A percentile compares a stretch with the other conserved stretches of the same genome.
Evolutionary conservation across 805 yeast genomes (phyloP).

Genomic region (Candida montana): DNA sequence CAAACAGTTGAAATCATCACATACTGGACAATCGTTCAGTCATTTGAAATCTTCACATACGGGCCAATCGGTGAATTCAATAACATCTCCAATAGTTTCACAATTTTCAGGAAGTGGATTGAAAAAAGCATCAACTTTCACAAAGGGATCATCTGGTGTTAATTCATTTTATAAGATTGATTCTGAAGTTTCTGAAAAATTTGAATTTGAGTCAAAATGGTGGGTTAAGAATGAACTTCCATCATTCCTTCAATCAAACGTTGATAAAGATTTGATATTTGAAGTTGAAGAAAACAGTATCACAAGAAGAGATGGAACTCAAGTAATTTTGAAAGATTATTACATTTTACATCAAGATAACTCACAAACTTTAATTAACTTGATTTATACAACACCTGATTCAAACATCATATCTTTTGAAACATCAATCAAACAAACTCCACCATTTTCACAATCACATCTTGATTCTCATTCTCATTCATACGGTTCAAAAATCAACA

Average conservation of each 20-base stretch:
- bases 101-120: slow-evolving; percentile 5
- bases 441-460: slow-evolving; percentile 39
- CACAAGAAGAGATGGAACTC: slow-evolving; percentile 51
- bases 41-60: slow-evolving; percentile 6
- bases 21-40: slow-evolving; percentile 6
- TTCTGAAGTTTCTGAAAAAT: slow-evolving; percentile 4
- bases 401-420: slow-evolving; percentile 25
- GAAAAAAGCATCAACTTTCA: slow-evolving; percentile 18
- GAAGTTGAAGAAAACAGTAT: slow-evolving; percentile 61
- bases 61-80: slow-evolving; percentile 5
- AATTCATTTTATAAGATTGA: not conserved
- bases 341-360: slow-evolving; percentile 71
- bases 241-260: slow-evolving; percentile 35
- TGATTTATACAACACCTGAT: slow-evolving; percentile 36
- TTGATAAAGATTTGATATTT: slow-evolving; percentile 46
- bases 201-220: slow-evolving; percentile 47
- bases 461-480: slow-evolving; percentile 44
- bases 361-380: slow-evolving; percentile 56
- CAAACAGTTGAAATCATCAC: slow-evolving; percentile 4
- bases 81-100: slow-evolving; percentile 11
- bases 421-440: slow-evolving; percentile 36
- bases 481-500: slow-evolving; percentile 48
- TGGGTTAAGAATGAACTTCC: slow-evolving; percentile 60
- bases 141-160: slow-evolving; percentile 9
- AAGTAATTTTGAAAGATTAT: slow-evolving; percentile 49